Base-by-base conservation (phyloP, 2,329 filamentous ascomycete genomes). In the Phaeosphaeriaceae sp. region DNA sequence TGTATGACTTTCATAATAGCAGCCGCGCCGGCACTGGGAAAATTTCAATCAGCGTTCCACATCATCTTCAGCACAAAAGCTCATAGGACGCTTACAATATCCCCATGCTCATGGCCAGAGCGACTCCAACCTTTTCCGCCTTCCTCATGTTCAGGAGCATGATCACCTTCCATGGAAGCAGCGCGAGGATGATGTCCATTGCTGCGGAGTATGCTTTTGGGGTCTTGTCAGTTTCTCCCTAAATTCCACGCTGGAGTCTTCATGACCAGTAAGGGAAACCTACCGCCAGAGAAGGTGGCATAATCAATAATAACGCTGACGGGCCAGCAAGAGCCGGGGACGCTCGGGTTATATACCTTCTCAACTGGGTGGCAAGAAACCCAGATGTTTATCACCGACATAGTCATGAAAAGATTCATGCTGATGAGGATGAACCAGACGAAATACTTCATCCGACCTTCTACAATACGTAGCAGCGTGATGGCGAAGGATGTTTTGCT, bases 51-150 rank as follows among this genome's bases (percentile, higher is more conserved):
- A 42, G 16, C 17, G 15, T 28, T n/a, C 11, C 13, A 34, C 11
- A 15, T 35, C 17, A 28, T 16, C 17, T 3, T n/a, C n/a, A 15
- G 12, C 16, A 21, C 6, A 23, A 5, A 26, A 28, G 4, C 2
- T 16, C n/a, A n/a, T n/a, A n/a, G 11, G 8, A 4, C 4, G 54
- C 57, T 28, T 46, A 65, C 60, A 68, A 40, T 1, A 67, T 7
- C 21, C 66, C 66, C 56, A 66, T 60, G 40, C 60, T 64, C 66
- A 68, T 68, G 2, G 66, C 66, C n/a, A 68, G 57, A 0, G 63
- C 58, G 2, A 67, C 58, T 11, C 66, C 66, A 11, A 68, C 51
- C 38, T 66, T 67, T 40, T 68, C 64, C n/a, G 50, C 52, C 3
- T 41, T 35, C 21, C 45, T 50, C 35, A 68, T 42, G n/a, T 61